Conservation (phyloP, 805 yeast genomes). For the Myxozyma nipponensis region DNA sequence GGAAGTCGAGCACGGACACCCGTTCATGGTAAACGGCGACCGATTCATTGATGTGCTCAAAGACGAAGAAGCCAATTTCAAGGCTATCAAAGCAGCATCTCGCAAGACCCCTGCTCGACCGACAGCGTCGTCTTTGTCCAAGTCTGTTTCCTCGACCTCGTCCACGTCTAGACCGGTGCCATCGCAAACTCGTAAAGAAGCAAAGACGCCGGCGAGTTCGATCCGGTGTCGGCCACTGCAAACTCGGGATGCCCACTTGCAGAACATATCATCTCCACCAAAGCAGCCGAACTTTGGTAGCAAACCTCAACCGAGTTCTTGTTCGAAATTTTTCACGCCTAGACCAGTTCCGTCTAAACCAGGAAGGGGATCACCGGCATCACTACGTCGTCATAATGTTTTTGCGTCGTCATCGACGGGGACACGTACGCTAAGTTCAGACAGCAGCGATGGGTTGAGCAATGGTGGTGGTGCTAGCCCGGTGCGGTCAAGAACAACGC, state of each 20-base stretch:
- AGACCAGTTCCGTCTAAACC: too few relatives aligned
- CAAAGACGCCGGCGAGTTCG: constrained; percentile 9
- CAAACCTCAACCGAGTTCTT: too few relatives aligned
- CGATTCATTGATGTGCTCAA: constrained; percentile 44
- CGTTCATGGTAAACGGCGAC: constrained; percentile 46
- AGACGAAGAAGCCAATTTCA: constrained; percentile 28
- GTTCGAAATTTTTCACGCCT: too few relatives aligned
- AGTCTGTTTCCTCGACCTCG: constrained; percentile 2
- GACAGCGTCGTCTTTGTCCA: constrained; percentile 1
- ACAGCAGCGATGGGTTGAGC: too few relatives aligned
- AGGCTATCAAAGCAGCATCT: constrained; percentile 1
- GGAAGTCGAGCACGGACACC: constrained; percentile 39
- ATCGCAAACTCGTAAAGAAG: not conserved
- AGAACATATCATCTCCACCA: constrained; percentile 11
- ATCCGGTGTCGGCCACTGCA: constrained; percentile 12
- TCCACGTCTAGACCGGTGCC: not conserved
- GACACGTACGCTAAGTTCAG: too few relatives aligned
- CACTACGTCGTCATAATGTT: not conserved
- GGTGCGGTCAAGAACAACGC: too few relatives aligned
- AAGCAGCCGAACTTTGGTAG: constrained; percentile 20
- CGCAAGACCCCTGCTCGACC: constrained; percentile 19
- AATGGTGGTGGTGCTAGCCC: too few relatives aligned
- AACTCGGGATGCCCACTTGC: constrained; percentile 3
- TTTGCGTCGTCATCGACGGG: constrained; percentile 4
- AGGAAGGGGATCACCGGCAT: not conserved